Evolutionary conservation across 2,329 filamentous ascomycete species (phyloP), one percentile per base, ranked within the genome.

Genomic region (Westerdykella ornata): DNA sequence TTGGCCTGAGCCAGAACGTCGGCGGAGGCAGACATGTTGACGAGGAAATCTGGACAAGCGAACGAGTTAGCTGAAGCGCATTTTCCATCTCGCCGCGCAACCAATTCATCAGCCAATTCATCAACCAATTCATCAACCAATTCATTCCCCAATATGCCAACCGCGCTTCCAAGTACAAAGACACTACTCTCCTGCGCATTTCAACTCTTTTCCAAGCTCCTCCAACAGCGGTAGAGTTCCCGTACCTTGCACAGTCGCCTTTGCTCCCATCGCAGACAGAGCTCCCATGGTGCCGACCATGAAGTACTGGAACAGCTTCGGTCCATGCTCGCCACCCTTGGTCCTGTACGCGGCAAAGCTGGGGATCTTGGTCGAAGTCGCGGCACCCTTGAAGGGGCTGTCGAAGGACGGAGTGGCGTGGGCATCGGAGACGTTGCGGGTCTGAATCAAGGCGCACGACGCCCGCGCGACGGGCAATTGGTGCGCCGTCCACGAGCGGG

Each of bases 11-110:
- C 92, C 73, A 98, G 74, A 66, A 98, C 88, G 66, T 98, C 92
- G 72, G 92, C 92, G 48, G 92, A 98, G 51, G 92, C 92, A 63
- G 90, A 94, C 94, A 98, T 97, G 82, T 96, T 98, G 76, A 95
- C 88, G 53, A 98, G 80, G 81, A 98, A 98, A 75, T 98, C 92
- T 98, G 72, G 55, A n/a, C 39, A 49, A 47, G 49, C 44, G 46
- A 47, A 40, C 30, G 48, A 42, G 56, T 65, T 59, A 65, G 60
- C 59, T 6, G 3, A 26, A 38, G 19, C 17, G 40, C 32, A 29
- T 49, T n/a, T 47, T 51, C 35, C 58, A 63, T 65, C 59, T 48
- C 41, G 36, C 29, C 38, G 43, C 37, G 19, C 35, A 22, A 36
- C 48, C 54, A 48, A 41, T 41, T 48, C 60, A 60, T 63, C 56